Evolutionary conservation across 2,329 filamentous ascomycete species (phyloP).

Genomic region (Penicillium sp.): DNA sequence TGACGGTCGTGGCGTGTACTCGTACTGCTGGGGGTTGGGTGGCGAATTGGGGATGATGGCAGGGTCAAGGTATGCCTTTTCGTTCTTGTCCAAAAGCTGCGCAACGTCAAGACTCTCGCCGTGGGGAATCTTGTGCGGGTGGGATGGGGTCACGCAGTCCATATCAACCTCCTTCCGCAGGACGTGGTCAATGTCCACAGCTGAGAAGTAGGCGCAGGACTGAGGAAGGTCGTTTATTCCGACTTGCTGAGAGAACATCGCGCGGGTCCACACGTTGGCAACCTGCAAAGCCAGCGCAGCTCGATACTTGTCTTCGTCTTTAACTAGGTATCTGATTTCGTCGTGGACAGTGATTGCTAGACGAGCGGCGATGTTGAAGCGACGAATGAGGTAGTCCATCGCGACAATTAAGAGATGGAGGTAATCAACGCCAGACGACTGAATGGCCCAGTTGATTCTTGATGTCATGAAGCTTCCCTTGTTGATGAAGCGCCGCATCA

Average conservation of each 20-base stretch:
- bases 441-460: slow-evolving; percentile 98
- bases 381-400: slow-evolving; percentile 86
- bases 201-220: slow-evolving; percentile 88
- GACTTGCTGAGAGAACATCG: slow-evolving; percentile 95
- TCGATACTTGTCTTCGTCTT: slow-evolving; percentile 74
- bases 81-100: slow-evolving; percentile 65
- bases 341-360: slow-evolving; percentile 93
- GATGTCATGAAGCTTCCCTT: slow-evolving; percentile 90
- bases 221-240: slow-evolving; percentile 93
- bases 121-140: slow-evolving; percentile 65
- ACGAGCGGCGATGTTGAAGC: slow-evolving; percentile 75
- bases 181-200: slow-evolving; percentile 88
- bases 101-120: slow-evolving; percentile 81
- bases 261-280: slow-evolving; percentile 89
- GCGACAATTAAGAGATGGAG: slow-evolving; percentile 82
- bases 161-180: slow-evolving; percentile 95
- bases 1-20: slow-evolving; percentile 62
- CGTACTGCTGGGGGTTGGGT: slow-evolving; percentile 54
- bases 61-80: slow-evolving; percentile 60
- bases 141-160: slow-evolving; percentile 88
- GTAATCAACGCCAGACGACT: slow-evolving; percentile 94
- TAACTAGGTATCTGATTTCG: slow-evolving; percentile 89
- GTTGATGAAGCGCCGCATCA: slow-evolving; percentile 78
- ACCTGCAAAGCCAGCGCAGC: slow-evolving; percentile 88
- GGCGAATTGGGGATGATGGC: slow-evolving; percentile 49